Percentiles rank a stretch among this genome's conserved stretches.
Conservation (phyloP, 495 filamentous ascomycete genomes). For the Aspergillus heteromorphus region DNA sequence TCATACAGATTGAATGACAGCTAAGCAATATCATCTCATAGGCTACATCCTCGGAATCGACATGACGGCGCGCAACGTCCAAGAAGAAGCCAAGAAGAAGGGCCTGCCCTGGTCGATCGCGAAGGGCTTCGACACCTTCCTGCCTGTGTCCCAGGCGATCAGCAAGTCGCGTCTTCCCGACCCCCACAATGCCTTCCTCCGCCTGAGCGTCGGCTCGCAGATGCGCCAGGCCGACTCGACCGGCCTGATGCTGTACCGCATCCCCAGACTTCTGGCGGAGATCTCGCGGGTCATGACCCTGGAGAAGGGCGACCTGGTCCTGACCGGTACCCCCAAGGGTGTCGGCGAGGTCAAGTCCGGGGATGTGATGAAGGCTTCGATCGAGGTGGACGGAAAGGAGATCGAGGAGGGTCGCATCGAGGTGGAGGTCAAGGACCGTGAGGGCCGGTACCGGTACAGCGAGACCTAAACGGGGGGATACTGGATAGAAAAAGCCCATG, state of each 20-base stretch:
- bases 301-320: conserved; percentile 82
- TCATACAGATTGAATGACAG: background rate
- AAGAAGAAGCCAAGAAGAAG: conserved; percentile 94
- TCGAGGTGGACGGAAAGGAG: conserved; percentile 76
- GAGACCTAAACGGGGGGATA: conserved; percentile 29
- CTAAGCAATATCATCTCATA: conserved; percentile 18
- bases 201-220: conserved; percentile 71
- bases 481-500: background rate
- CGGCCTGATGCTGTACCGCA: conserved; percentile 82
- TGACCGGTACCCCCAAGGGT: conserved; percentile 96
- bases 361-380: conserved; percentile 82
- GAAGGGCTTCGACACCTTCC: conserved; percentile 97
- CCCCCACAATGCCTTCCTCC: conserved; percentile 82
- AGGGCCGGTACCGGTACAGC: conserved; percentile 42
- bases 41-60: conserved; percentile 84
- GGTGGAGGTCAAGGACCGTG: conserved; percentile 71
- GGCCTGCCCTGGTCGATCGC: conserved; percentile 93
- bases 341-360: conserved; percentile 81
- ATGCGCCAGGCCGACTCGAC: conserved; percentile 78
- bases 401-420: conserved; percentile 82
- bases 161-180: conserved; percentile 71
- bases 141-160: conserved; percentile 76
- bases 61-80: conserved; percentile 89
- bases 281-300: conserved; percentile 93
- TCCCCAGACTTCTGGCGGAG: conserved; percentile 81